These are phyloP conservation scores for Meyerozyma carpophila DNA, from an alignment of 1,139 yeast species.

Conservation along the genomic window DNA sequence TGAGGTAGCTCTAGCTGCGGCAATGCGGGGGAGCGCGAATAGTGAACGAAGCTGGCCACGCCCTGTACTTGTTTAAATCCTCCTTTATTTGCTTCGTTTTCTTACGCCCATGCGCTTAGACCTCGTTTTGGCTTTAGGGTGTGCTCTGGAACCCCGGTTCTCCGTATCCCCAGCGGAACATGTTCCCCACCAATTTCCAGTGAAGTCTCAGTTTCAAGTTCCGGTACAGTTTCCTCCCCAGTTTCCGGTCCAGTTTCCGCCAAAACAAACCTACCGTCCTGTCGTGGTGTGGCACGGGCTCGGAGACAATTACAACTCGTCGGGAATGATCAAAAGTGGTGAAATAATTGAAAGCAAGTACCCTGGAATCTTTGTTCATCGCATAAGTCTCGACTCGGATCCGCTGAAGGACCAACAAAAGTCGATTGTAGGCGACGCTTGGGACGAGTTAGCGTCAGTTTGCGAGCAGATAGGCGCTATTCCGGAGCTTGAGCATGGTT, in stretches of 20 bases:
- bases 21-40: background rate
- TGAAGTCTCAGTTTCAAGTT: too few relatives aligned
- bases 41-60: too few relatives aligned
- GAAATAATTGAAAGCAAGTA: constrained; percentile 36
- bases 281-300: constrained; percentile 83
- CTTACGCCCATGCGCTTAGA: too few relatives aligned
- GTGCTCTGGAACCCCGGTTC: too few relatives aligned
- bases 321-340: constrained; percentile 48
- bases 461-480: constrained; percentile 36
- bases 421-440: constrained; percentile 58
- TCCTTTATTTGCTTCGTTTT: too few relatives aligned
- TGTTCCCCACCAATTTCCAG: too few relatives aligned
- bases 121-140: too few relatives aligned
- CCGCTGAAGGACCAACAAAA: constrained; percentile 47
- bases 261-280: constrained; percentile 23
- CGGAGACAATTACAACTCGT: constrained; percentile 68
- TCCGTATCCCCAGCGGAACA: too few relatives aligned
- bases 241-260: background rate
- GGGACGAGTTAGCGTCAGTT: constrained; percentile 28
- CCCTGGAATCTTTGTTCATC: constrained; percentile 51
- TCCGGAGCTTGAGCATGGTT: constrained; percentile 46
- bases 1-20: background rate
- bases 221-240: too few relatives aligned
- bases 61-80: too few relatives aligned
- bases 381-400: constrained; percentile 47